phyloP scores from a whole-genome alignment of 1,139 yeast genomes.

The Lodderomyces elongisporus region DNA sequence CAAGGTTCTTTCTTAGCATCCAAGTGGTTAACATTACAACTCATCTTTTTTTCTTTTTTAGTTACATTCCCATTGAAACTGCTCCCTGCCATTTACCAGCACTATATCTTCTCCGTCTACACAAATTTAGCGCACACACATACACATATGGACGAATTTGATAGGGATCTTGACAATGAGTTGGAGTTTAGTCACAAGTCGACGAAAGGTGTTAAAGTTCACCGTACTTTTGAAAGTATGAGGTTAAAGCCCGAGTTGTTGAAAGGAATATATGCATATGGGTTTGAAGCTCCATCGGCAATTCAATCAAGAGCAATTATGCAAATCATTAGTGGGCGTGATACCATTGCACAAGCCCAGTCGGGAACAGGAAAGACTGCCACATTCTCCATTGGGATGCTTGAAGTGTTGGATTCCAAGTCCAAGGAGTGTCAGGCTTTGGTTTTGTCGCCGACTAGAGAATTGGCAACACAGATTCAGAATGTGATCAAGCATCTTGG shows the following conservation, averaged over 20 bases:
- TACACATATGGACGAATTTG: slow-evolving; percentile 45
- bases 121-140: no score
- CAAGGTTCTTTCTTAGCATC: no score
- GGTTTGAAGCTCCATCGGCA: slow-evolving; percentile 92
- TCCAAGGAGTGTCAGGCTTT: slow-evolving; percentile 74
- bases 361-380: slow-evolving; percentile 99
- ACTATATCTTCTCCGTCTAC: no score
- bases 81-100: no score
- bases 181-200: slow-evolving; percentile 51
- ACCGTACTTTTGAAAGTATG: slow-evolving; percentile 75
- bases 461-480: slow-evolving; percentile 84
- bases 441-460: slow-evolving; percentile 93
- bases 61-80: no score
- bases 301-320: slow-evolving; percentile 93
- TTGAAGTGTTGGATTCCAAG: slow-evolving; percentile 70
- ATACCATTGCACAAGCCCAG: slow-evolving; percentile 95
- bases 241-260: slow-evolving; percentile 60
- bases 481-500: slow-evolving; percentile 82
- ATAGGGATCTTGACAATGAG: slow-evolving; percentile 52
- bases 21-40: no score
- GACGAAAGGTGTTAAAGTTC: slow-evolving; percentile 58
- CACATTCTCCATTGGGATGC: slow-evolving; percentile 87
- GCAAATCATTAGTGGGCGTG: slow-evolving; percentile 87
- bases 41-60: no score
- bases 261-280: slow-evolving; percentile 81